Percentiles rank a stretch among this genome's conserved stretches.
Evolutionary conservation across 2,329 filamentous ascomycete species (phyloP).

Genomic region (Myriosclerotinia curreyana): DNA sequence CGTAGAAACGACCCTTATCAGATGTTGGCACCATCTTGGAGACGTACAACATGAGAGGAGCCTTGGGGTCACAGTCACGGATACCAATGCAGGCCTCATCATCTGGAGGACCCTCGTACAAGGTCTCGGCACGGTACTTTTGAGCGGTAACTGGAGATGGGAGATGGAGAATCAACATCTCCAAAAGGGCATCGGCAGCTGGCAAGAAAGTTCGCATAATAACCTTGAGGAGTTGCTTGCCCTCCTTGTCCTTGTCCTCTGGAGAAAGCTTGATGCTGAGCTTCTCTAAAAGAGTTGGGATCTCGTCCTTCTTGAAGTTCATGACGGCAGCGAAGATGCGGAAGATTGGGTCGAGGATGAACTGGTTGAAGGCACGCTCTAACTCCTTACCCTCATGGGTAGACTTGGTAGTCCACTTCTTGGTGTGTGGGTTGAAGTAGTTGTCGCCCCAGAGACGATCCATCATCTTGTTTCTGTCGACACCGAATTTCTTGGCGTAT

Average conservation of each 20-base stretch:
- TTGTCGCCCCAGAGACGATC: conserved; percentile 99
- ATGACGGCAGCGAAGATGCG: conserved; percentile 95
- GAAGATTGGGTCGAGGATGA: conserved; percentile 99
- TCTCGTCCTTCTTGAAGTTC: conserved; percentile 98
- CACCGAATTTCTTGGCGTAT: conserved; percentile 99
- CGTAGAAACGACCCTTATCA: conserved; percentile 99
- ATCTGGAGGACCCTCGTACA: conserved; percentile 96
- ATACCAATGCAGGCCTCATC: conserved; percentile 94
- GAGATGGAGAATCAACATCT: conserved; percentile 99
- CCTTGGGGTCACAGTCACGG: conserved; percentile 97
- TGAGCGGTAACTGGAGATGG: conserved; percentile 94
- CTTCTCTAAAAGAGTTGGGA: conserved; percentile 79
- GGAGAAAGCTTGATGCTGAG: conserved; percentile 84
- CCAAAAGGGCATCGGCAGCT: conserved; percentile 93
- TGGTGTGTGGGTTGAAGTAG: conserved; percentile 99
- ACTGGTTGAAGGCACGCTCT: conserved; percentile 99
- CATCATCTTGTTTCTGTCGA: conserved; percentile 99
- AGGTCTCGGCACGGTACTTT: conserved; percentile 95
- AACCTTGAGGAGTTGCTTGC: conserved; percentile 96
- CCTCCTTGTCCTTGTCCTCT: conserved; percentile 91
- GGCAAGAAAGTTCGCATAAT: conserved; percentile 99
- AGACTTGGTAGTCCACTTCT: conserved; percentile 96
- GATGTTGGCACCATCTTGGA: conserved; percentile 99
- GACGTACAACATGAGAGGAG: conserved; percentile 99
- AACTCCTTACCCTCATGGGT: conserved; percentile 82